Evolutionary conservation across 73 alveolate genomes (phyloP), one percentile per base, ranked within the genome.

Genomic region (Breviolum minutum): DNA sequence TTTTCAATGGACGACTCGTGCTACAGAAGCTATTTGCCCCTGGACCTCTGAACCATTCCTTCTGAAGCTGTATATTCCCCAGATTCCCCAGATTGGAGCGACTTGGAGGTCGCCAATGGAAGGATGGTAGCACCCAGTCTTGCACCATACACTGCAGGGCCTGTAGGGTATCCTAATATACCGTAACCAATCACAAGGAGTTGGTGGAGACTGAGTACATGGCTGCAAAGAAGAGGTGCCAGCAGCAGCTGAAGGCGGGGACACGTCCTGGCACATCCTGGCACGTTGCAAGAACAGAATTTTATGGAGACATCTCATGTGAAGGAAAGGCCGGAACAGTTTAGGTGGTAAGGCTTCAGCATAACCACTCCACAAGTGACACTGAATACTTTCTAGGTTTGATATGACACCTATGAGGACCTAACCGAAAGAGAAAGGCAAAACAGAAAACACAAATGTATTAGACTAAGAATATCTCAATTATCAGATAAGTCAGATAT

Each of bases 151-250:
- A 11, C n/a, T 7, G 26, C 12, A 30, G 27, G 83, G 63, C 7
- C n/a, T 7, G 26, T 29, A 30, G 27, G 83, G 63, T 30, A 3
- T 40, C 54, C 24, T 29, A 79, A 9, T 73, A 26, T 20, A 8
- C 20, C 17, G 19, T 26, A 40, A 2, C 54, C 54, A 40, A 40
- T 40, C 54, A 40, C 71, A 69, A 87, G 95, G 95, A 87, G 95
- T 71, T 88, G 73, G 95, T 88, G 70, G 95, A 88, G 54, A 88
- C 95, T 6, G 95, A 88, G 86, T 88, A 88, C 95, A 73, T 88
- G 60, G 95, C 80, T 12, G 95, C 95, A 40, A 88, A 88, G 86
- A 88, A 88, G 86, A 76, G 71, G 16, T 88, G 81, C 27, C 95
- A 88, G 60, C 95, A 88, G 62, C 95, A 88, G 30, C 86, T 88